Evolutionary conservation across 2,329 filamentous ascomycete genomes (phyloP).

Genomic region (Sporothrix dimorphospora): DNA sequence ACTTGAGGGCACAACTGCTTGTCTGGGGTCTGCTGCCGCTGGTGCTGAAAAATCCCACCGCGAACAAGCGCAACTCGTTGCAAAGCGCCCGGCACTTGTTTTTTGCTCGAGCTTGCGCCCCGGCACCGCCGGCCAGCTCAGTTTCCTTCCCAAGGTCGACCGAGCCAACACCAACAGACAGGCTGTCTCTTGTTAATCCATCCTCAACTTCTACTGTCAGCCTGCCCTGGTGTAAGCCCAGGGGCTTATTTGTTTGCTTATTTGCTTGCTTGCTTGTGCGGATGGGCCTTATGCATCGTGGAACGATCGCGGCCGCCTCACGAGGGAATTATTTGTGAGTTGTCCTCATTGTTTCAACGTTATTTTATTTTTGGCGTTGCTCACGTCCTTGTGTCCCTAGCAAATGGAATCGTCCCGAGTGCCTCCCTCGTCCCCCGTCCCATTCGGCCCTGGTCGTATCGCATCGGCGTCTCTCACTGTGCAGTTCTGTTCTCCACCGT

Average conservation of each 20-base stretch:
- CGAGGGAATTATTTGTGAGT: background rate
- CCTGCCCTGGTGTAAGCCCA: too few relatives aligned
- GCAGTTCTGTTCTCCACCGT: background rate
- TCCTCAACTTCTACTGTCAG: too few relatives aligned
- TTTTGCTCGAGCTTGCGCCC: background rate
- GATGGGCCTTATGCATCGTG: background rate
- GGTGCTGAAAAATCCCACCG: background rate
- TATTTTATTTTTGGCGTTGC: background rate
- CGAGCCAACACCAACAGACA: background rate
- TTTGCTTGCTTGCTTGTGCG: too few relatives aligned
- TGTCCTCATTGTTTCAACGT: background rate
- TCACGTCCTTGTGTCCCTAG: background rate
- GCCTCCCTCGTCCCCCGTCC: background rate
- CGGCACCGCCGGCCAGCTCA: background rate
- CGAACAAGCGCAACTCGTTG: background rate
- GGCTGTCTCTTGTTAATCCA: background rate
- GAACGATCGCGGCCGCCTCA: background rate
- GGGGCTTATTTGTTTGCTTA: too few relatives aligned
- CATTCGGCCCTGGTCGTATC: background rate
- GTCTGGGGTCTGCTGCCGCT: background rate
- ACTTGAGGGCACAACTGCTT: background rate
- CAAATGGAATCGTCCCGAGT: conserved; percentile 1
- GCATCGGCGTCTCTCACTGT: conserved; percentile 7
- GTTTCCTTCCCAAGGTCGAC: background rate
- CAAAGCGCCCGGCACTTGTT: background rate